These are phyloP conservation scores for Dactylis glomerata DNA, from an alignment of 176 grass and related monocot species.

Conservation along the genomic window DNA sequence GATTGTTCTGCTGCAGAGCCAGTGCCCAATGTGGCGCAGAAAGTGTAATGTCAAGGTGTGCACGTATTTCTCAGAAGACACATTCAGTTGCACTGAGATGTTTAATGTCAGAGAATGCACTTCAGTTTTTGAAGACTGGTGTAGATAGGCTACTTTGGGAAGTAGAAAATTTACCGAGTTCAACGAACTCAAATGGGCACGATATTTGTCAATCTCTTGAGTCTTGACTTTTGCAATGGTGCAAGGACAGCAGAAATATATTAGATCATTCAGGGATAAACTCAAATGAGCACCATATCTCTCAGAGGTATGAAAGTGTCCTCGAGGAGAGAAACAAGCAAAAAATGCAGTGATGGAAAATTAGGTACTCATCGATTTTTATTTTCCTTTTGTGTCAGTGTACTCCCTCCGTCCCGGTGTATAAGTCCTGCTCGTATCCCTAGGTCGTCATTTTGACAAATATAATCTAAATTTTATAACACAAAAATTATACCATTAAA, in stretches of 20 bases:
- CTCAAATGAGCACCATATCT: too few species aligned
- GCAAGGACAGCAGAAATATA: background rate
- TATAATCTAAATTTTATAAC: too few species aligned
- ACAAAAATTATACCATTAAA: too few species aligned
- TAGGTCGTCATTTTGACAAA: too few species aligned
- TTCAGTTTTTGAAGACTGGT: constrained; percentile 7
- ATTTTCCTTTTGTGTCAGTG: background rate
- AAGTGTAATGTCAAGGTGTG: background rate
- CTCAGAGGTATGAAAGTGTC: background rate
- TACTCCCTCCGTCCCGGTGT: too few species aligned
- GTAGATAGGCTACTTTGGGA: background rate
- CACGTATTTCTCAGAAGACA: constrained; percentile 12
- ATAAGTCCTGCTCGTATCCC: too few species aligned
- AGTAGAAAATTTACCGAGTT: constrained; percentile 2
- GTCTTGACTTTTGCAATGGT: background rate
- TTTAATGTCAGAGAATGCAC: background rate
- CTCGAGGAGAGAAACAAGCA: background rate
- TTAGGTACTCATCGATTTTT: background rate
- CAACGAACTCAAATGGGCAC: background rate
- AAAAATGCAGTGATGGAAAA: background rate
- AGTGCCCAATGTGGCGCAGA: background rate
- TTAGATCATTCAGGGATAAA: background rate
- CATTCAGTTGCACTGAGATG: background rate
- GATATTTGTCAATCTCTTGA: background rate
- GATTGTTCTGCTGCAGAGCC: background rate